Percentiles rank a stretch among this genome's conserved stretches.
Evolutionary conservation across 257 asterid species (phyloP).

Genomic region (Ligustrum vulgare): DNA sequence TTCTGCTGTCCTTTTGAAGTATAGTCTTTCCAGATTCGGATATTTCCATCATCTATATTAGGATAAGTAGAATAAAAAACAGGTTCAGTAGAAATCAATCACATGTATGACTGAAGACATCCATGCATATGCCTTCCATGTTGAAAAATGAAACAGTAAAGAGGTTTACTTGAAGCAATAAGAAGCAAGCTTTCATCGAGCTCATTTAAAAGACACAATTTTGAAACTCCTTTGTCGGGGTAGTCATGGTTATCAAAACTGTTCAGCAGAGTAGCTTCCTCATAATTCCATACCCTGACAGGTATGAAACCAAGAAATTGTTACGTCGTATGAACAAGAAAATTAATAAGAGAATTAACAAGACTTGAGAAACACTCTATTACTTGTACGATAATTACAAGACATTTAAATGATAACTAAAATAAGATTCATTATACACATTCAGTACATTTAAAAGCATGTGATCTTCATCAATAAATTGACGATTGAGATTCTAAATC

Average conservation of each 20-base stretch:
- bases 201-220: constrained; percentile 90
- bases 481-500: background rate
- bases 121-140: background rate
- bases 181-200: constrained; percentile 93
- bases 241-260: constrained; percentile 74
- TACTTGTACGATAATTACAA: background rate
- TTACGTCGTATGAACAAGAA: constrained; percentile 12
- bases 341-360: constrained; percentile 1
- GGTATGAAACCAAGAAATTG: constrained; percentile 18
- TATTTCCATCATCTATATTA: constrained; percentile 77
- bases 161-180: constrained; percentile 87
- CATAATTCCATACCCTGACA: constrained; percentile 55
- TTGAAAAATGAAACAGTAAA: constrained; percentile 3
- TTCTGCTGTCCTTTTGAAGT: constrained; percentile 67
- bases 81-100: background rate
- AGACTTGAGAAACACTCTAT: background rate
- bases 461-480: background rate
- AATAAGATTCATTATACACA: background rate
- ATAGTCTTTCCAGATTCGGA: constrained; percentile 95
- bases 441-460: background rate
- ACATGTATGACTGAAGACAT: background rate
- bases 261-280: constrained; percentile 82
- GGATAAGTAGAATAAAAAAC: constrained; percentile 23
- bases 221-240: constrained; percentile 65
- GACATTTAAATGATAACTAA: background rate